These are phyloP conservation scores for Pilobolus umbonatus DNA, from an alignment of 192 early-diverging fungal genomes.

Conservation along the genomic window DNA sequence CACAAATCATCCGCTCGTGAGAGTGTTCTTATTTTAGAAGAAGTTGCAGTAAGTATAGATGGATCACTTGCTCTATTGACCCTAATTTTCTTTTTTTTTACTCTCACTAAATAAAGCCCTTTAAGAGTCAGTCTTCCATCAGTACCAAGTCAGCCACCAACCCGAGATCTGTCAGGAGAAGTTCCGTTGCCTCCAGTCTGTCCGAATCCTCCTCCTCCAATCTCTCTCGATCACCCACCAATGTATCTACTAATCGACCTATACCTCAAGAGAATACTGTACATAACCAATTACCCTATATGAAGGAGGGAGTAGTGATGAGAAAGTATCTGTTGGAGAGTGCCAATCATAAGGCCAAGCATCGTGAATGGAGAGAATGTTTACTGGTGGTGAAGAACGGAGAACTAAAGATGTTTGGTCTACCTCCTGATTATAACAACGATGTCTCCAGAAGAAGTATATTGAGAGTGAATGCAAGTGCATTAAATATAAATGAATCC, in stretches of 20 bases:
- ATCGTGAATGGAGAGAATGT: slow-evolving; percentile 84
- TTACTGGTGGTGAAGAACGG: slow-evolving; percentile 69
- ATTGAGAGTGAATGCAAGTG: slow-evolving; percentile 21
- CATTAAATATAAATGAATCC: no score
- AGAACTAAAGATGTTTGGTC: slow-evolving; percentile 78
- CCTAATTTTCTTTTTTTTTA: no score
- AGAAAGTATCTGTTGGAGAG: slow-evolving; percentile 82
- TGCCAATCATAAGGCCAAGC: slow-evolving; percentile 70
- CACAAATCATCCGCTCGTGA: slow-evolving; percentile 18
- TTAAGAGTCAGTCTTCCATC: no score
- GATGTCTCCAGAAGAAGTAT: slow-evolving; percentile 22
- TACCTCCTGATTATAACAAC: slow-evolving; percentile 49
- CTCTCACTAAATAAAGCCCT: no score
- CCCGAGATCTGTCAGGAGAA: no score
- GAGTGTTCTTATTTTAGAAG: slow-evolving; percentile 7
- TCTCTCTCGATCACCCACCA: no score
- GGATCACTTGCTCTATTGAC: no score
- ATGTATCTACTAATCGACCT: slow-evolving; percentile 15
- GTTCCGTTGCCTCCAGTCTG: no score
- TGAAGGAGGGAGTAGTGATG: slow-evolving; percentile 75
- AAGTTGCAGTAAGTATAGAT: background rate
- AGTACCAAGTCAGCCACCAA: no score
- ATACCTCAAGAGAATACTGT: no score
- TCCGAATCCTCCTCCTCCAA: no score
- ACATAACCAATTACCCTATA: no score